Conservation (phyloP, 129 eudicot genomes). For the Chrysanthemum makinoi region DNA sequence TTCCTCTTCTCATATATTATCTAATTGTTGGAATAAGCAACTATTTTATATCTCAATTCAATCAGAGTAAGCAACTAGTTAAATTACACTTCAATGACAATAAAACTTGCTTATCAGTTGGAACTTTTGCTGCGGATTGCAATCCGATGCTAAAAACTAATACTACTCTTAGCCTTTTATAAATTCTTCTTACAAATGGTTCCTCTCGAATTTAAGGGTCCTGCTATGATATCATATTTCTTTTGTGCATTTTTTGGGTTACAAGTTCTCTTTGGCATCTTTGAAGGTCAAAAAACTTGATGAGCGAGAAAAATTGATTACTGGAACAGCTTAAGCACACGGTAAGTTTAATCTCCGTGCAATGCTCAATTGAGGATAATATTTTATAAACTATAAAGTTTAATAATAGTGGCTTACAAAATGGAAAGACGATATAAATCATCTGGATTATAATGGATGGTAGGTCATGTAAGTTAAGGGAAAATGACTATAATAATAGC, state of each 20-base stretch:
- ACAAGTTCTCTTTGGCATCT: constrained; percentile 85
- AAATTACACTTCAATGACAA: neutral
- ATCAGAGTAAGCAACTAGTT: constrained; percentile 52
- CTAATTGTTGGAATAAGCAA: constrained; percentile 55
- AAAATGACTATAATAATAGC: neutral
- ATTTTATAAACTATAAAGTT: constrained; percentile 13
- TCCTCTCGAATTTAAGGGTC: constrained; percentile 45
- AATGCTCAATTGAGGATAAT: neutral
- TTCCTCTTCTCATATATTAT: constrained; percentile 12
- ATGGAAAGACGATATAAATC: neutral
- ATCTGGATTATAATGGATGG: neutral
- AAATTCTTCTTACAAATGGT: constrained; percentile 8
- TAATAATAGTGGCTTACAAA: neutral
- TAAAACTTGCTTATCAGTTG: neutral
- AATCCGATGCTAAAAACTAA: neutral
- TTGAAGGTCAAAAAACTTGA: constrained; percentile 87
- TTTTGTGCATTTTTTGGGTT: constrained; percentile 80
- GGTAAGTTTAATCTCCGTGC: constrained; percentile 40
- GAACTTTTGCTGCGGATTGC: constrained; percentile 3
- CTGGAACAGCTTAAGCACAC: constrained; percentile 77
- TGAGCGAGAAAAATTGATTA: constrained; percentile 76
- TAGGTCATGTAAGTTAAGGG: neutral
- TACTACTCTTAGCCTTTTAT: neutral
- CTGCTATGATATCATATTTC: constrained; percentile 63
- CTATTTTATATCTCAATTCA: constrained; percentile 71